phyloP scores from a whole-genome alignment of 2,329 filamentous ascomycete species.

The Sporothrix inflata region DNA sequence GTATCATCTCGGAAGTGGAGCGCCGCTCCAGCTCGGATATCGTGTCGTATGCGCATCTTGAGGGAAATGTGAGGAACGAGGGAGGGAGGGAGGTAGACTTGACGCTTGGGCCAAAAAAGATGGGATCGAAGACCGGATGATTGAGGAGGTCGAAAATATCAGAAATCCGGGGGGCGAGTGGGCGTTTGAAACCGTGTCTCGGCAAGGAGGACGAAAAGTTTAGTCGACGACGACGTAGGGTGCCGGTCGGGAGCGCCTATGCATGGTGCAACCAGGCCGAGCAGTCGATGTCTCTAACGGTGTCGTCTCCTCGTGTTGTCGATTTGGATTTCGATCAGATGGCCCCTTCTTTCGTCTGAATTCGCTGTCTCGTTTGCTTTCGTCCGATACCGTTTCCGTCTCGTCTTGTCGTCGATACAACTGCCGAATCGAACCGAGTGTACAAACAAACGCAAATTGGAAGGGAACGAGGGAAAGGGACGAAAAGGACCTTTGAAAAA shows the following conservation, averaged over 20 bases:
- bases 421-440: not conserved
- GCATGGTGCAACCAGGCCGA: slow-evolving; percentile 24
- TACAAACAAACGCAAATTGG: not conserved
- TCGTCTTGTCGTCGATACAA: not conserved
- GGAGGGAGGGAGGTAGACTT: not conserved
- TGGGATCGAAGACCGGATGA: not conserved
- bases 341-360: not conserved
- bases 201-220: not conserved
- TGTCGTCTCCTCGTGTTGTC: not conserved
- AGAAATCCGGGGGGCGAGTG: not conserved
- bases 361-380: not conserved
- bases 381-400: not conserved
- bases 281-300: not conserved
- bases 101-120: not conserved
- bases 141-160: not conserved
- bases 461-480: not conserved
- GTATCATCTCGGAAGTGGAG: slow-evolving; percentile 1
- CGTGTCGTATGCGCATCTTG: slow-evolving; percentile 23
- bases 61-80: not conserved
- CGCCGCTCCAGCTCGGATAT: not conserved
- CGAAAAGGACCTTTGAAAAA: not conserved
- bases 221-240: slow-evolving; percentile 9
- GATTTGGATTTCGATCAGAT: not conserved
- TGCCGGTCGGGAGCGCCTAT: not conserved
- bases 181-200: not conserved